Base-by-base conservation (phyloP, 75 land plant species). In the Larix kaempferi region DNA sequence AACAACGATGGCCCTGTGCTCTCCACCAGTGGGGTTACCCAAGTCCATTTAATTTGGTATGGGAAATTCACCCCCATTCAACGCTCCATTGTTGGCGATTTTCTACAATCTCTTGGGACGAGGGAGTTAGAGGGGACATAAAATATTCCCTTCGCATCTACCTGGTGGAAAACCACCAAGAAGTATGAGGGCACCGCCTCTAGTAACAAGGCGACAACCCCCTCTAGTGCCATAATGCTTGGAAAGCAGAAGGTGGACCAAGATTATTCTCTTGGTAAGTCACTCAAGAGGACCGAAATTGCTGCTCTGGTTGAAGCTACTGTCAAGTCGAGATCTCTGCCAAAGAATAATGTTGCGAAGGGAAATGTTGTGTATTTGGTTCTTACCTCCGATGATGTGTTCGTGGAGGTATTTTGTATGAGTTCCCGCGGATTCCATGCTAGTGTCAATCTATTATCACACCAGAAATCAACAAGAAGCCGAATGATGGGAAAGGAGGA, bases 331-430 rank as follows among this genome's bases (percentile, higher is more conserved):
- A 8, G 58, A 41, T 12, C 7, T 3, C n/a, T 29, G 23, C 41
- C 44, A 17, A 12, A 75, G 25, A 23, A 21, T 6, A 73, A 44
- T 6, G 66, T 35, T 0, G 64, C 80, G 16, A 76, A 73, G 26
- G 75, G 73, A 17, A 57, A 64, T 10, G 57, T 73, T 21, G 72
- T 94, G 37, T 88, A 80, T 76, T 57, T 94, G 27, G 89, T 94
- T 1, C 76, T 94, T 52, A 94, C 97, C 0, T 74, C 92, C 1
- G 78, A 77, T 14, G 91, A 92, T 76, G 97, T 94, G n/a, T 17
- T 74, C 35, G 97, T 90, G 22, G 92, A 92, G 25, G 89, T 88
- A 11, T 94, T 94, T 83, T 94, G 96, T 82, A 65, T 78, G 80
- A 86, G 83, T 86, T 61, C 86, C 2, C 92, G 97, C 77, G 97